A percentile compares a stretch with the other conserved stretches of the same genome.
Conservation (phyloP, 2,329 filamentous ascomycete genomes). For the Colletotrichum sp. region DNA sequence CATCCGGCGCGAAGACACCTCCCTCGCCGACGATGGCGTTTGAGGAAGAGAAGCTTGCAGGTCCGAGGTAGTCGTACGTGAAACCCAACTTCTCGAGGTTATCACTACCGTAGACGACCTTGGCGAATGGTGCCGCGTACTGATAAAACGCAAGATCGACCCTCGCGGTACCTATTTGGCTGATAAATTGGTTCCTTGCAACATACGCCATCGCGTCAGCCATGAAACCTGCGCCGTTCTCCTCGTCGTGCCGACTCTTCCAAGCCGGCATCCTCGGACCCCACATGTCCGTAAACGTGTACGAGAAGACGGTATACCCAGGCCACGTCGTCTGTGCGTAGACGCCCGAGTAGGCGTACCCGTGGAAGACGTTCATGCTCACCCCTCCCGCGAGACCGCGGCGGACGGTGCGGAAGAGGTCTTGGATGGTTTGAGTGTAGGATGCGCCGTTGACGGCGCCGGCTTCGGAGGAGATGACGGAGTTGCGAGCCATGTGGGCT, state of each 20-base stretch:
- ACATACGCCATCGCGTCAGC: slow-evolving; percentile 23
- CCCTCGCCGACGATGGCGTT: slow-evolving; percentile 1
- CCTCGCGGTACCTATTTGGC: slow-evolving; percentile 22
- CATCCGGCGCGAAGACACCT: slow-evolving; percentile 24
- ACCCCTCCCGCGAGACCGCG: slow-evolving; percentile 26
- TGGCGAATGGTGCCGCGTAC: slow-evolving; percentile 17
- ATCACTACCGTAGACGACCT: not conserved
- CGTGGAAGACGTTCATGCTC: slow-evolving; percentile 26
- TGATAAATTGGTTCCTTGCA: slow-evolving; percentile 22
- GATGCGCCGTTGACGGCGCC: slow-evolving; percentile 16
- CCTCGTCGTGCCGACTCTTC: not conserved
- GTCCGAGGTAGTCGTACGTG: slow-evolving; percentile 27
- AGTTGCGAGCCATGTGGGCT: slow-evolving; percentile 24
- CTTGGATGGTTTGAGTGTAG: slow-evolving; percentile 24
- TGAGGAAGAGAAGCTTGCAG: slow-evolving; percentile 14
- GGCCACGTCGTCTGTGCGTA: slow-evolving; percentile 27
- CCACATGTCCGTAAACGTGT: slow-evolving; percentile 27
- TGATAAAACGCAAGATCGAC: slow-evolving; percentile 19
- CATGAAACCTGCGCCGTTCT: not conserved
- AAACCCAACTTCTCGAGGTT: slow-evolving; percentile 4
- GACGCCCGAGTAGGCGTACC: slow-evolving; percentile 23
- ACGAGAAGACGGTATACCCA: slow-evolving; percentile 26
- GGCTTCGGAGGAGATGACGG: slow-evolving; percentile 28
- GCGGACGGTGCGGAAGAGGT: slow-evolving; percentile 15
- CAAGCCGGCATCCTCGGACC: slow-evolving; percentile 24